These are phyloP conservation scores for Chaetomiaceae sp. DNA, from an alignment of 2,329 filamentous ascomycete genomes.

Conservation along the genomic window DNA sequence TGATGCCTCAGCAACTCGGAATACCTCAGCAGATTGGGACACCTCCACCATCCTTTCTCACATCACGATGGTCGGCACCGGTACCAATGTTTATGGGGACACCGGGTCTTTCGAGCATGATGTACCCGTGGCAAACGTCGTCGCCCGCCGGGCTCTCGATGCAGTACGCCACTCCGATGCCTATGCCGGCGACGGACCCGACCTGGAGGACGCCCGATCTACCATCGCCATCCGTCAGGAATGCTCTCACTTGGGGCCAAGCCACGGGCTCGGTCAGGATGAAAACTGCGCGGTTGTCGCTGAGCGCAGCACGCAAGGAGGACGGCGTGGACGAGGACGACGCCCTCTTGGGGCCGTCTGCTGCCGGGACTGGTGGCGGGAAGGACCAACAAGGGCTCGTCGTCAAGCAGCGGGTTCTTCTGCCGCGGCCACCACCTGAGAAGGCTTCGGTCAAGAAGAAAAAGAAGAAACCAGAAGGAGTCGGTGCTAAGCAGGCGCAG, in stretches of 20 bases:
- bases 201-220: conserved; percentile 38
- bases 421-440: background rate
- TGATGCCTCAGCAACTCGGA: background rate
- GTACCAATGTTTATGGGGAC: background rate
- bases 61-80: conserved; percentile 6
- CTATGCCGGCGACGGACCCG: conserved; percentile 29
- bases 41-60: background rate
- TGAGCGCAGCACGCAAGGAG: conserved; percentile 14
- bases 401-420: conserved; percentile 11
- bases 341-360: conserved; percentile 25
- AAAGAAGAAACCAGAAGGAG: background rate
- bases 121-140: conserved; percentile 18
- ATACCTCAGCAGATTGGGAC: background rate
- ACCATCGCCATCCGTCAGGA: conserved; percentile 22
- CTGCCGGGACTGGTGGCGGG: background rate
- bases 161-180: conserved; percentile 10
- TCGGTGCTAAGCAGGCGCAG: background rate
- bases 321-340: conserved; percentile 31
- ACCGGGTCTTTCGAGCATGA: conserved; percentile 3
- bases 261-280: conserved; percentile 16
- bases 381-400: background rate
- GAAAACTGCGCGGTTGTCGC: conserved; percentile 12
- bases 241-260: background rate
- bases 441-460: background rate
- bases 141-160: conserved; percentile 5